Evolutionary conservation across 2,329 filamentous ascomycete genomes (phyloP), one percentile per base, ranked within the genome.

Genomic region (Pyricularia sp.): DNA sequence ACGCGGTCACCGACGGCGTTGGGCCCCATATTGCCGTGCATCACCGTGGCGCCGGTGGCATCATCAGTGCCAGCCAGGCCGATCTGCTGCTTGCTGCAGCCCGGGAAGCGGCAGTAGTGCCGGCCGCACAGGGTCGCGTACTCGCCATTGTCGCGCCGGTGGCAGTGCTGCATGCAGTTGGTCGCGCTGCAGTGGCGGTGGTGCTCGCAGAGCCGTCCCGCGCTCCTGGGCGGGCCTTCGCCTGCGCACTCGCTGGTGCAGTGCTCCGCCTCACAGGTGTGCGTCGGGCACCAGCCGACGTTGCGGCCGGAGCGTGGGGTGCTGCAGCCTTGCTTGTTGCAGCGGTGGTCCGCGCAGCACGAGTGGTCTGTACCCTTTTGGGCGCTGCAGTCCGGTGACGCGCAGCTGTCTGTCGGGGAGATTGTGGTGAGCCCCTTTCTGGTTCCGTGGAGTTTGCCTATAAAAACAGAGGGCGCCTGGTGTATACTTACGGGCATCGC

Each of bases 381-480:
- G 50, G 65, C 42, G 1, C 63, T 63, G 69, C 74, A 75, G 66
- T 70, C 68, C 30, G 69, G 64, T 23, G 68, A 69, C 17, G 26
- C 67, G 69, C 74, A 75, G 69, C 68, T 70, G 69, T 75, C 74
- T 75, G 30, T 23, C 3, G 28, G 25, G 31, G 68, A 59, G 28
- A 7, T 5, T 1, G 30, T 26, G 12, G 65, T 36, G 31, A 31
- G 30, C 20, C n/a, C 6, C 23, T 50, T 17, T 26, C 3, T 58
- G 1, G 25, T 1, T 9, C 17, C 14, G 1, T 33, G n/a, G 36
- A 9, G 50, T 30, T 26, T 28, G 23, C 6, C 20, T 25, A 1
- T n/a, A 7, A 3, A 4, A 28, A 65, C 1, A 50, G 33, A 10
- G 26, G 23, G n/a, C n/a, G n/a, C n/a, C n/a, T 4, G 10, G 20